Percentiles rank a stretch among this genome's conserved stretches.
phyloP scores from a whole-genome alignment of 306 rosid genomes.

The Castanea mollissima region DNA sequence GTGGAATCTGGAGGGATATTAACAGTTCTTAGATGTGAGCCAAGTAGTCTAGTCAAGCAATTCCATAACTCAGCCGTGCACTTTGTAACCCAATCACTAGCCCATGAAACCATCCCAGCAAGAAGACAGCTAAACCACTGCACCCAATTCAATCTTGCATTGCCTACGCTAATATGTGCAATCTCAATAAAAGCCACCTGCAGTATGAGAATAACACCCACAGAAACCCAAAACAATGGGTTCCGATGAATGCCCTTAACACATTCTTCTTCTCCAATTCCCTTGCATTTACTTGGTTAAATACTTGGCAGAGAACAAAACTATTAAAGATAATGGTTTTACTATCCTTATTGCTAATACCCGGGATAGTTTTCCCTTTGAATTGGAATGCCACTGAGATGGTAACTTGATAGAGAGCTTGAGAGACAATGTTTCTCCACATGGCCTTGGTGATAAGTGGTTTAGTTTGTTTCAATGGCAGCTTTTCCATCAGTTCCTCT shows the following conservation, averaged over 20 bases:
- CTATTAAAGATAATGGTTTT: slow-evolving; percentile 18
- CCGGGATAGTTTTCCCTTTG: slow-evolving; percentile 6
- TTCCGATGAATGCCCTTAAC: too few relatives aligned
- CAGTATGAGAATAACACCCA: not conserved
- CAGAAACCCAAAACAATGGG: slow-evolving; percentile 16
- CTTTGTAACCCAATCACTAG: slow-evolving; percentile 10
- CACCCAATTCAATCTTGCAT: slow-evolving; percentile 13
- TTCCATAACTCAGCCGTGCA: not conserved
- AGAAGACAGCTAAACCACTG: slow-evolving; percentile 10
- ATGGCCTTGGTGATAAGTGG: slow-evolving; percentile 22
- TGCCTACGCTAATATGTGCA: not conserved
- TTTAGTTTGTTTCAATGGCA: not conserved
- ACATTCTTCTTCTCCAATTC: slow-evolving; percentile 11
- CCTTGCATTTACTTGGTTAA: slow-evolving; percentile 16
- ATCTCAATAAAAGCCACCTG: slow-evolving; percentile 16
- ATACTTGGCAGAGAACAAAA: slow-evolving; percentile 24
- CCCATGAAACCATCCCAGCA: not conserved
- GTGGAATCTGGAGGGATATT: not conserved
- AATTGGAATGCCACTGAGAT: slow-evolving; percentile 5
- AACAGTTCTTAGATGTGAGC: not conserved
- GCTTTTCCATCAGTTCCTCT: not conserved
- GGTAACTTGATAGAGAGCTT: slow-evolving; percentile 14
- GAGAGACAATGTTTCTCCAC: slow-evolving; percentile 22
- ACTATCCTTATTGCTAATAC: not conserved
- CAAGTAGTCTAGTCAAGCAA: not conserved